Percentiles rank a stretch among this genome's conserved stretches.
These are phyloP conservation scores for Heritiera fomes DNA, from an alignment of 345 rosid species.

Conservation along the genomic window DNA sequence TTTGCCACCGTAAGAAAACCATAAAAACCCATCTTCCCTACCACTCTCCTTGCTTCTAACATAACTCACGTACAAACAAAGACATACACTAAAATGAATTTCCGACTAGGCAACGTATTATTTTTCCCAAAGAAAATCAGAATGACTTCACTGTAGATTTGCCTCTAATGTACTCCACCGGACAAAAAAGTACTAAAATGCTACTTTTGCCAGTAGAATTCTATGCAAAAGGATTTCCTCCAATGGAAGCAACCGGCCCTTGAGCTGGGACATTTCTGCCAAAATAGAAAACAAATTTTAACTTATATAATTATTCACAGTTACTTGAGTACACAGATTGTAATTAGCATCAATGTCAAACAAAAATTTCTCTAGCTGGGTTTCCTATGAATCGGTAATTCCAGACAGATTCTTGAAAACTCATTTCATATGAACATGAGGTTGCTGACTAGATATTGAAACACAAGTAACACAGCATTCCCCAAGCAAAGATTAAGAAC, in stretches of 20 bases:
- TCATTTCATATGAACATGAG: not conserved
- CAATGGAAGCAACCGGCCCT: constrained; percentile 72
- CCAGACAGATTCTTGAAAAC: not conserved
- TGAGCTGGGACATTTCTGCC: constrained; percentile 65
- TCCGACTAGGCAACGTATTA: not conserved
- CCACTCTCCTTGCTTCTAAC: constrained; percentile 4
- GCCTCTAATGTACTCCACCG: not conserved
- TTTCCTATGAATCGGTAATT: not conserved
- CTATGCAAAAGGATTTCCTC: constrained; percentile 94
- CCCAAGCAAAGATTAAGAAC: not conserved
- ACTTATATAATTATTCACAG: constrained; percentile 1
- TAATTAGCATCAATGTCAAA: not conserved
- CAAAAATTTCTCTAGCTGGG: not conserved
- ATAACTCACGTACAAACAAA: constrained; percentile 2
- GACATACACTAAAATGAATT: not conserved
- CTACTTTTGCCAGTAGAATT: constrained; percentile 8
- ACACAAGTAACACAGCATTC: not conserved
- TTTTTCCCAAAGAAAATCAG: not conserved
- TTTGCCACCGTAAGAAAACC: not conserved
- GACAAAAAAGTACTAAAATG: constrained; percentile 4
- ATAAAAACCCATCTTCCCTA: not conserved
- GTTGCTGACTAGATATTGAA: not conserved
- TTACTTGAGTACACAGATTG: not conserved
- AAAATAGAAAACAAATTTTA: not conserved
- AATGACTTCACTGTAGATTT: not conserved